A percentile compares a stretch with the other conserved stretches of the same genome.
Conservation (phyloP, 768 basidiomycete species). For the Podaxis sp. region DNA sequence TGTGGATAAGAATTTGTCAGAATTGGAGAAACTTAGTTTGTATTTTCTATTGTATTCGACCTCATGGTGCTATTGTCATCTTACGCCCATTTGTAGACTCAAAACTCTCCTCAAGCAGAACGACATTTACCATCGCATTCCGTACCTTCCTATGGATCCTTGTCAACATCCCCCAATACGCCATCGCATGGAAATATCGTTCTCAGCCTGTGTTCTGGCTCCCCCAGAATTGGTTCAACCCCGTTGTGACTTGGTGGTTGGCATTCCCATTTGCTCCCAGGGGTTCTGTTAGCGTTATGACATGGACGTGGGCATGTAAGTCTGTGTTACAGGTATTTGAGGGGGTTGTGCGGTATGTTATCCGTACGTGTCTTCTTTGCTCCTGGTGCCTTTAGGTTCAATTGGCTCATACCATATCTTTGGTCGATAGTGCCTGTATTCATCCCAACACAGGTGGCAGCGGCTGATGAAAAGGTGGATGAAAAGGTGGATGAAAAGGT, state of each 20-base stretch:
- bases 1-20: conserved; percentile 88
- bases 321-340: conserved; percentile 81
- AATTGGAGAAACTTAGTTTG: conserved; percentile 91
- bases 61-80: neutral
- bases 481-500: conserved; percentile 4
- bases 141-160: conserved; percentile 73
- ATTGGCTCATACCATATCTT: neutral
- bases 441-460: neutral
- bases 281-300: conserved; percentile 88
- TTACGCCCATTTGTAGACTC: conserved; percentile 47
- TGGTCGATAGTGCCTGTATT: conserved; percentile 3
- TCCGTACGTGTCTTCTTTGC: neutral
- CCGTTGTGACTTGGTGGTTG: conserved; percentile 77
- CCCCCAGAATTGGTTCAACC: conserved; percentile 88
- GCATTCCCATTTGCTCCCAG: conserved; percentile 88
- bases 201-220: conserved; percentile 91
- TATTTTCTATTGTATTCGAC: conserved; percentile 16
- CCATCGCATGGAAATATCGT: conserved; percentile 90
- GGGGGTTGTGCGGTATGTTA: conserved; percentile 3
- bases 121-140: conserved; percentile 70
- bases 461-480: neutral
- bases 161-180: conserved; percentile 86
- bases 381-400: no score
- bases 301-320: conserved; percentile 95
- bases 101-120: conserved; percentile 58